phyloP scores from a whole-genome alignment of 164 flowering plant genomes.

The Magnolia kwangsiensis region DNA sequence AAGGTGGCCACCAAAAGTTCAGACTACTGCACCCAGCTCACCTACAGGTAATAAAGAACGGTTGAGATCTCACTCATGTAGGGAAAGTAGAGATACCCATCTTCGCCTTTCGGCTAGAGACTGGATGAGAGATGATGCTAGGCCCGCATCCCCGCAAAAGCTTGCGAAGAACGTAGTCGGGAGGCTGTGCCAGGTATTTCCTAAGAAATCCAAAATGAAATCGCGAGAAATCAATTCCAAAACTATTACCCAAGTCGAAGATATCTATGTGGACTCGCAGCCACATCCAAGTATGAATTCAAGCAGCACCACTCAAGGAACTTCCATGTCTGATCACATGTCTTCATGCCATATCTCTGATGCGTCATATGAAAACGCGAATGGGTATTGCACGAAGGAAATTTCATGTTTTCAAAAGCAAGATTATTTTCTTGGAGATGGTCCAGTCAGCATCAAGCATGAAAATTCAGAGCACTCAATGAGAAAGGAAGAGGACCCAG shows the following conservation, averaged over 20 bases:
- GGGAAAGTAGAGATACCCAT: constrained; percentile 44
- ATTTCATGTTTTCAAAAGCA: constrained; percentile 17
- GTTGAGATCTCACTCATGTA: constrained; percentile 51
- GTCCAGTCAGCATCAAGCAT: constrained; percentile 8
- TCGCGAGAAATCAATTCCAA: constrained; percentile 37
- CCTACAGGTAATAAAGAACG: constrained; percentile 41
- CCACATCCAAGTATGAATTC: constrained; percentile 25
- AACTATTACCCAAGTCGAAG: constrained; percentile 63
- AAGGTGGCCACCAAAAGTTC: constrained; percentile 62
- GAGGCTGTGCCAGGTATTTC: constrained; percentile 54
- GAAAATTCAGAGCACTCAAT: constrained; percentile 7
- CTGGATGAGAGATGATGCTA: constrained; percentile 39
- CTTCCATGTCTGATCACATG: constrained; percentile 8
- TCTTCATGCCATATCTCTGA: constrained; percentile 9
- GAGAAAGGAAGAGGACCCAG: constrained; percentile 34
- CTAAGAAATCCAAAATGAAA: constrained; percentile 28
- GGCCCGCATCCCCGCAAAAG: constrained; percentile 59
- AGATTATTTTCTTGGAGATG: constrained; percentile 19
- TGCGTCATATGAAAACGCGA: constrained; percentile 21
- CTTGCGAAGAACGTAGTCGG: constrained; percentile 80
- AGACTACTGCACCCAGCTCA: constrained; percentile 49
- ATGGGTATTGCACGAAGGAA: constrained; percentile 25
- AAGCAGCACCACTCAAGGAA: constrained; percentile 20
- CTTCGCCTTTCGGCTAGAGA: constrained; percentile 38
- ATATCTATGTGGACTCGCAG: constrained; percentile 50